Conservation (phyloP, 2,329 filamentous ascomycete genomes). For the Thelonectria rubi region DNA sequence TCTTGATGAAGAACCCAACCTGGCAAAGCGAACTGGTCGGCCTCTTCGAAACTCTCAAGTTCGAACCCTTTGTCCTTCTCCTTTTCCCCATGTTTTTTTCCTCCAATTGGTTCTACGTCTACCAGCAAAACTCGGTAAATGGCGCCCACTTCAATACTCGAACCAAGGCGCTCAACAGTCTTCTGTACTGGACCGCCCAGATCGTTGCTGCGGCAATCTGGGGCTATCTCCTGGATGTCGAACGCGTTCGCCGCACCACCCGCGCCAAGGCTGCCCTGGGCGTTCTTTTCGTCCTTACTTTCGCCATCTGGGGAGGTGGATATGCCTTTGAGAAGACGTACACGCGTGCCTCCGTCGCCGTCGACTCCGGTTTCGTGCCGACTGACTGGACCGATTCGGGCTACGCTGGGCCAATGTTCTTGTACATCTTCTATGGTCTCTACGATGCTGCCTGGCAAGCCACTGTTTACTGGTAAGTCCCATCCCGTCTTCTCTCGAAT, state of each 20-base stretch:
- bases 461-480: slow-evolving; percentile 88
- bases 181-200: slow-evolving; percentile 76
- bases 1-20: slow-evolving; percentile 89
- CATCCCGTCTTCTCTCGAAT: slow-evolving; percentile 41
- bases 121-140: slow-evolving; percentile 80
- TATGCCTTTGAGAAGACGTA: slow-evolving; percentile 72
- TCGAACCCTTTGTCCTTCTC: slow-evolving; percentile 74
- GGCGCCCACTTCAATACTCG: slow-evolving; percentile 75
- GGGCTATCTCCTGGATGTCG: slow-evolving; percentile 74
- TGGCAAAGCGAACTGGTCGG: slow-evolving; percentile 83
- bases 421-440: slow-evolving; percentile 91
- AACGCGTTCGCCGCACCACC: slow-evolving; percentile 66
- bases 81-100: slow-evolving; percentile 86
- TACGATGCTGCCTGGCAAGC: slow-evolving; percentile 93
- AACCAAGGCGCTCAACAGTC: slow-evolving; percentile 76
- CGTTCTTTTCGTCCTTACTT: slow-evolving; percentile 73
- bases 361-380: slow-evolving; percentile 13
- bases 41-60: slow-evolving; percentile 75
- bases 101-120: slow-evolving; percentile 86
- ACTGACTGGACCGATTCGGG: slow-evolving; percentile 71
- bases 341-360: slow-evolving; percentile 32
- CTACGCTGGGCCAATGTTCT: slow-evolving; percentile 82
- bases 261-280: slow-evolving; percentile 72
- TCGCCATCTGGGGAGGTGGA: slow-evolving; percentile 84
- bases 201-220: slow-evolving; percentile 80